Base-by-base conservation (phyloP, 148 eudicot species). In the Dianthus caryophyllus region DNA sequence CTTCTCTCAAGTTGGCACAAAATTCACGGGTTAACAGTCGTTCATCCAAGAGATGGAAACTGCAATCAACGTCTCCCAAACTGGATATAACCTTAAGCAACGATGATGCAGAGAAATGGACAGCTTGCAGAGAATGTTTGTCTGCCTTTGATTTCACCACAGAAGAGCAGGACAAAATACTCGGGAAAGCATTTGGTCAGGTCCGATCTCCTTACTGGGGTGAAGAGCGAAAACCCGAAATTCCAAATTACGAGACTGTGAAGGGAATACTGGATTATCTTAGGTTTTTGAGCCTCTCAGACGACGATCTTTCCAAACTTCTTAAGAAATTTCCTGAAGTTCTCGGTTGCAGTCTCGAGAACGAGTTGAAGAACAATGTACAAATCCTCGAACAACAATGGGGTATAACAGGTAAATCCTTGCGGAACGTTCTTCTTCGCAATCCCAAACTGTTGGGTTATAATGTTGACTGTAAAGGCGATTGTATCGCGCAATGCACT, bases 241-340 rank as follows among this genome's bases (percentile, higher is more conserved):
- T 90, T 30, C 99, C 99, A 15, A 65, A 75, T 14, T 41, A 62
- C 12, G 87, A 90, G 69, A 44, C 61, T 2, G 88, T 95, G 52
- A 78, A 64, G 44, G 77, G 76, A 48, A 69, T 85, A 46, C 76
- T 90, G 29, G 82, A 83, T 26, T 95, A 90, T 64, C 77, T 95
- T 59, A 85, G 87, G 75, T 75, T 88, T 72, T 78, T 95, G 78
- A 74, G 78, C 69, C 88, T 95, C 64, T 80, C 97, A 0, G 87
- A 88, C 26, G 91, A 88, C 6, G 97, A 95, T 73, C 77, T 95
- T 33, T 54, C 73, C 24, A 90, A 95, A 68, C 61, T 95, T 71
- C 83, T 95, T 25, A 90, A 95, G 81, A 95, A 95, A 69, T 95
- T 95, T 66, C 99, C 99, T 0, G 97, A 95, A 80, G 97, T 90